Conservation (phyloP, 148 eudicot species). For the Salicornia ramosissima region DNA sequence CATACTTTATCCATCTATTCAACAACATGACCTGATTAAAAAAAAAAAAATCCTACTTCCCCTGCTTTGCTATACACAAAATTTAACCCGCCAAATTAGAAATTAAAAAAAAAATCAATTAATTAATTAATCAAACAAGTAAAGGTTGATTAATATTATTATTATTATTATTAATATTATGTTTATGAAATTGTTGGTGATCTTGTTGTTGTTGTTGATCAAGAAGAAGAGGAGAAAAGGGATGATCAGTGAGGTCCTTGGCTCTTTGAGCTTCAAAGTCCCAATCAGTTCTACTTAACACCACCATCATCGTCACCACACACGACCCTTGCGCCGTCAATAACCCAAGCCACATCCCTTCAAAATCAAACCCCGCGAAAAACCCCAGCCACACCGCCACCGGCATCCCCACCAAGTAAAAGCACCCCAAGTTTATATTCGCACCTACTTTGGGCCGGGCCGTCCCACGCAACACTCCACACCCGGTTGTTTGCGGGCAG, state of each 20-base stretch:
- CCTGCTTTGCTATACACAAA: slow-evolving; percentile 19
- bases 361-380: slow-evolving; percentile 27
- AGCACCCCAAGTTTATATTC: slow-evolving; percentile 63
- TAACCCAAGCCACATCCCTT: slow-evolving; percentile 42
- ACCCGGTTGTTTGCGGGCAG: slow-evolving; percentile 80
- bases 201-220: background rate
- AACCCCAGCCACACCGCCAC: slow-evolving; percentile 56
- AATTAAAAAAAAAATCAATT: slow-evolving; percentile 1
- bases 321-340: slow-evolving; percentile 35
- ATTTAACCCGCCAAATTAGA: slow-evolving; percentile 14
- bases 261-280: slow-evolving; percentile 49
- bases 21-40: background rate
- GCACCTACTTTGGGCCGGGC: slow-evolving; percentile 77
- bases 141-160: background rate
- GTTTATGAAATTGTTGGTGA: no score
- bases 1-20: background rate
- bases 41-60: background rate
- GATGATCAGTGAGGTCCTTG: slow-evolving; percentile 37
- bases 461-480: slow-evolving; percentile 72
- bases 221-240: background rate
- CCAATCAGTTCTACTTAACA: slow-evolving; percentile 52
- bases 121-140: slow-evolving; percentile 14
- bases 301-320: slow-evolving; percentile 31
- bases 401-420: slow-evolving; percentile 79
- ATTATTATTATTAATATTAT: no score